Conservation (phyloP, 495 filamentous ascomycete genomes). For the Pyrenula massariospora region DNA sequence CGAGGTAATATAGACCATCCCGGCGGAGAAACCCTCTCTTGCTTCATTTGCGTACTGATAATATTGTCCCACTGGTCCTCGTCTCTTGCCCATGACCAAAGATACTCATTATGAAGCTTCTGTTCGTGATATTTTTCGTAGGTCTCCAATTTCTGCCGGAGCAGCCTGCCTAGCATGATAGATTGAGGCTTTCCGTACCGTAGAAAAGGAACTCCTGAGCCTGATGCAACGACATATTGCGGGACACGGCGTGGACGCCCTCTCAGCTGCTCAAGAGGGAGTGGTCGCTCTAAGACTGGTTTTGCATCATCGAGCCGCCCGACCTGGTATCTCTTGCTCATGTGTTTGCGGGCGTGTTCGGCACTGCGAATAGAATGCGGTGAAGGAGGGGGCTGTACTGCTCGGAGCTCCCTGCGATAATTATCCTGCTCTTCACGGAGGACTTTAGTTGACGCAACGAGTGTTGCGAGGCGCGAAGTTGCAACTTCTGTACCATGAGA, state of each 20-base stretch:
- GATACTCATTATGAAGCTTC: conserved; percentile 16
- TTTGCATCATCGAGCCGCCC: conserved; percentile 24
- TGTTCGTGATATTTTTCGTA: conserved; percentile 26
- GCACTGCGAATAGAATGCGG: conserved; percentile 13
- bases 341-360: conserved; percentile 16
- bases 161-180: conserved; percentile 36
- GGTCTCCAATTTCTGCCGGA: conserved; percentile 35
- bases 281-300: conserved; percentile 30
- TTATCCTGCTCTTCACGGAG: neutral
- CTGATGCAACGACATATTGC: conserved; percentile 35
- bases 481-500: conserved; percentile 18
- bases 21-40: neutral
- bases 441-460: conserved; percentile 13
- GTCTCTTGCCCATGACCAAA: conserved; percentile 30
- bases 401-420: conserved; percentile 10
- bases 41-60: conserved; percentile 10
- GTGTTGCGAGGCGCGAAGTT: conserved; percentile 10
- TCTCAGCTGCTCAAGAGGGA: conserved; percentile 23
- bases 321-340: conserved; percentile 16
- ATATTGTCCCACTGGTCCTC: conserved; percentile 50
- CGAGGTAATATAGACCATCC: neutral
- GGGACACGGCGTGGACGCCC: conserved; percentile 50
- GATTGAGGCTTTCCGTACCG: conserved; percentile 62
- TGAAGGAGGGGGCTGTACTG: conserved; percentile 5
- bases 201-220: conserved; percentile 51